Evolutionary conservation across 208 protist genomes (phyloP), one percentile per base, ranked within the genome.

Genomic region (Blechomonas ayalai): DNA sequence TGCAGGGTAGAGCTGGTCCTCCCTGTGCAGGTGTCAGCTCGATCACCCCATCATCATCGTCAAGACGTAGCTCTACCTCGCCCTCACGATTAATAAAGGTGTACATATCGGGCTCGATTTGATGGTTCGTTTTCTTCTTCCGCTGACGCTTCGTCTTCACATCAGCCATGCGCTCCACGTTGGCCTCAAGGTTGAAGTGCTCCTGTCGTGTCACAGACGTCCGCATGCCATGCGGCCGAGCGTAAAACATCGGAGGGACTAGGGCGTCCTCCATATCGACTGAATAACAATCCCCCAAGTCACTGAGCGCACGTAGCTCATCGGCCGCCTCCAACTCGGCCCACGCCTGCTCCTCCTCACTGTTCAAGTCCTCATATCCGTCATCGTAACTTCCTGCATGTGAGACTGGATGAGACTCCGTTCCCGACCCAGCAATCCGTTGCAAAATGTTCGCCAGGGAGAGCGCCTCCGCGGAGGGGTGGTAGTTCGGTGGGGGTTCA

Each of bases 41-140:
- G 43, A 93, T 36, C 47, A 95, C 77, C 19, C 82, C 80, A 48
- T 95, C 87, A 39, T 95, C 87, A 39, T 91, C 82, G 43, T 89
- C 79, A 36, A 95, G 75, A 29, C 69, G 54, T 18, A 95, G 71
- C 67, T 91, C 82, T 41, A 90, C 75, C 49, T 90, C 80, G 0
- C 84, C 84, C 9, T 80, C 67, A 1, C 59, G 47, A 50, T 90
- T 87, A 23, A 93, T 51, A 50, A 93, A 89, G 0, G 72, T 84
- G 40, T 78, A 71, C 25, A 56, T 52, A 37, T 80, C 77, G 2
- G 69, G 74, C 32, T 86, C 79, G 4, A 92, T 67, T 51, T 92
- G 83, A 37, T 85, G 75, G 52, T 92, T 92, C 10, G 66, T 77
- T 15, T 67, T 64, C 37, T 56, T 63, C 53, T 69, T 73, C 3